phyloP scores from a whole-genome alignment of 768 basidiomycete genomes.

The Amanita pallidorosea region DNA sequence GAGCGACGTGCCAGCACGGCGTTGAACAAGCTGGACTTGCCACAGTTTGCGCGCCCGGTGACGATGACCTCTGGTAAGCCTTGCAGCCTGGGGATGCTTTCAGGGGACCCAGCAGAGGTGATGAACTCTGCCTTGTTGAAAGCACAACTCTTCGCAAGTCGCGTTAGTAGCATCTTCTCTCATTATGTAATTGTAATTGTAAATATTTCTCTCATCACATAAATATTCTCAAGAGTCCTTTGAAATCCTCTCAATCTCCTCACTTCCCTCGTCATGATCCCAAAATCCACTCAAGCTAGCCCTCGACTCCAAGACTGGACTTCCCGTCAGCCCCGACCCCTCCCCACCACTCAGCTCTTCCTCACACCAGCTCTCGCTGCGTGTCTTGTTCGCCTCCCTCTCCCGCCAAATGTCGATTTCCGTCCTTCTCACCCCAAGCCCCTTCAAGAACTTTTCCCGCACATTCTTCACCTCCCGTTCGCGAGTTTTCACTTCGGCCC shows the following conservation, averaged over 20 bases:
- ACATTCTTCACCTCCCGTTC: slow-evolving; percentile 42
- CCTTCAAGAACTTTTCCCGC: slow-evolving; percentile 27
- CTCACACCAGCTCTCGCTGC: slow-evolving; percentile 8
- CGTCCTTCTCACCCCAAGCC: slow-evolving; percentile 8
- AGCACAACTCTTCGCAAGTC: slow-evolving; percentile 13
- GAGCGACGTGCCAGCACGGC: slow-evolving; percentile 48
- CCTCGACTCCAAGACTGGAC: neutral
- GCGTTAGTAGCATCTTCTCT: no score
- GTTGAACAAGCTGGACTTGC: slow-evolving; percentile 69
- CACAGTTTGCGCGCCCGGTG: slow-evolving; percentile 70
- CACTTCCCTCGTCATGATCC: slow-evolving; percentile 62
- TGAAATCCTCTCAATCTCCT: slow-evolving; percentile 55
- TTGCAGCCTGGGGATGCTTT: slow-evolving; percentile 27
- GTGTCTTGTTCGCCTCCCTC: slow-evolving; percentile 1
- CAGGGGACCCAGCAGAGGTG: slow-evolving; percentile 24
- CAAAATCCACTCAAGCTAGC: slow-evolving; percentile 39
- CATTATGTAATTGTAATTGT: no score
- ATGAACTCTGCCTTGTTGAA: slow-evolving; percentile 14
- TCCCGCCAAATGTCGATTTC: slow-evolving; percentile 4
- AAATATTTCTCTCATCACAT: no score
- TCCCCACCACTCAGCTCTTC: neutral
- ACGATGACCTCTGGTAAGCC: slow-evolving; percentile 39
- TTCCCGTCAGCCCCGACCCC: neutral
- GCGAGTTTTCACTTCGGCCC: slow-evolving; percentile 49
- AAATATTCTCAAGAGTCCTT: slow-evolving; percentile 47